These are phyloP conservation scores for Erysimum cheiri DNA, from an alignment of 441 rosid species.

Conservation along the genomic window DNA sequence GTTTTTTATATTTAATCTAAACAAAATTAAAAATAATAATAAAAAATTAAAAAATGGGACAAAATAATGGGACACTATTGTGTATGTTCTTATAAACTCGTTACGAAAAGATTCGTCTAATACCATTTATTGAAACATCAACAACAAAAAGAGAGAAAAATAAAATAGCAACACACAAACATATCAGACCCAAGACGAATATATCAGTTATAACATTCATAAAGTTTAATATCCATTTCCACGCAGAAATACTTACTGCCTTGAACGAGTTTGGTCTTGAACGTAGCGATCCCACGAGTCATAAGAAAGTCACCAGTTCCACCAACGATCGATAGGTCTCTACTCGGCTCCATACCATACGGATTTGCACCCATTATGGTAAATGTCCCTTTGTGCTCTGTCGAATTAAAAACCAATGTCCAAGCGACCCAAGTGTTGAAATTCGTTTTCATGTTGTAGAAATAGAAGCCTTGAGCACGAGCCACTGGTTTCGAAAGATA, in stretches of 20 bases:
- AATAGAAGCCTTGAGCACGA: conserved; percentile 64
- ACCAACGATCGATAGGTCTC: conserved; percentile 72
- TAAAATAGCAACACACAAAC: conserved; percentile 11
- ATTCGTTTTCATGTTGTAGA: conserved; percentile 61
- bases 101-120: too few relatives aligned
- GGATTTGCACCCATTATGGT: conserved; percentile 69
- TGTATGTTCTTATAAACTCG: too few relatives aligned
- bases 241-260: conserved; percentile 18
- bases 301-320: conserved; percentile 84
- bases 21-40: too few relatives aligned
- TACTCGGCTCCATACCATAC: conserved; percentile 60
- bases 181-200: not conserved
- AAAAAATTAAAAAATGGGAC: too few relatives aligned
- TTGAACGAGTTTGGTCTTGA: conserved; percentile 35
- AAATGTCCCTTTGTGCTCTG: conserved; percentile 58
- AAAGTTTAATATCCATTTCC: conserved; percentile 18
- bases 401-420: conserved; percentile 62
- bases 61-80: too few relatives aligned
- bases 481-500: conserved; percentile 62
- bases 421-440: conserved; percentile 63
- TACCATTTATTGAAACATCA: not conserved
- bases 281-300: conserved; percentile 74
- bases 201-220: conserved; percentile 16
- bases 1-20: too few relatives aligned
- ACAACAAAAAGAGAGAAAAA: not conserved